Conservation (phyloP, 148 eudicot species). For the Mesembryanthemum crystallinum region DNA sequence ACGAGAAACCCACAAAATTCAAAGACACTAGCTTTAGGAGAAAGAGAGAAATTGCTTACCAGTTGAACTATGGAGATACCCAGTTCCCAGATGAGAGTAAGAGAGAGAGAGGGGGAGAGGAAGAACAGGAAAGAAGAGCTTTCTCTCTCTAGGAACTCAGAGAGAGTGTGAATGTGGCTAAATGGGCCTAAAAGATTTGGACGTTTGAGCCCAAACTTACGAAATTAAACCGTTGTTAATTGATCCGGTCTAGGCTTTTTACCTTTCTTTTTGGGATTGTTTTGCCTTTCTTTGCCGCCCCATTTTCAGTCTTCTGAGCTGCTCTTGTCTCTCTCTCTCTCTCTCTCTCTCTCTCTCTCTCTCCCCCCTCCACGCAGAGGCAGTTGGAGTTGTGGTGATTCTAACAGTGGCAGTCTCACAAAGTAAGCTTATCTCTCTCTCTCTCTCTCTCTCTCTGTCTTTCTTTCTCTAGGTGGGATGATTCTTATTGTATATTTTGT, state of each 20-base stretch:
- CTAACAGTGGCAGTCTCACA: neutral
- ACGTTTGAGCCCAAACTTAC: neutral
- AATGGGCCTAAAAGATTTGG: neutral
- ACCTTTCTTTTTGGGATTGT: neutral
- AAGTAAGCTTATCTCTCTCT: neutral
- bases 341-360: slow-evolving; percentile 6
- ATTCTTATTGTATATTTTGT: neutral
- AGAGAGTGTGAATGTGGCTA: neutral
- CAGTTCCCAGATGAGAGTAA: neutral
- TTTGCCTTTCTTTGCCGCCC: neutral
- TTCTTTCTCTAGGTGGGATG: too few species aligned
- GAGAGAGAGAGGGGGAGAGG: neutral
- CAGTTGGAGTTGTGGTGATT: neutral
- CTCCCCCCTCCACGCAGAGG: neutral
- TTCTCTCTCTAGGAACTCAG: neutral
- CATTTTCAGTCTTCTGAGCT: neutral
- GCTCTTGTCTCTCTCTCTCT: neutral
- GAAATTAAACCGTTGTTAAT: neutral
- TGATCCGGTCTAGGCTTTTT: too few species aligned
- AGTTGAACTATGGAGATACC: neutral
- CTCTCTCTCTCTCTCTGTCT: neutral
- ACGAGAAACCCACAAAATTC: neutral
- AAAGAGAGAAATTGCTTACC: neutral
- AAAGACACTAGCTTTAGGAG: neutral
- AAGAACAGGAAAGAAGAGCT: neutral